phyloP scores from a whole-genome alignment of 106 monocot genomes.

The Agapanthus africanus region DNA sequence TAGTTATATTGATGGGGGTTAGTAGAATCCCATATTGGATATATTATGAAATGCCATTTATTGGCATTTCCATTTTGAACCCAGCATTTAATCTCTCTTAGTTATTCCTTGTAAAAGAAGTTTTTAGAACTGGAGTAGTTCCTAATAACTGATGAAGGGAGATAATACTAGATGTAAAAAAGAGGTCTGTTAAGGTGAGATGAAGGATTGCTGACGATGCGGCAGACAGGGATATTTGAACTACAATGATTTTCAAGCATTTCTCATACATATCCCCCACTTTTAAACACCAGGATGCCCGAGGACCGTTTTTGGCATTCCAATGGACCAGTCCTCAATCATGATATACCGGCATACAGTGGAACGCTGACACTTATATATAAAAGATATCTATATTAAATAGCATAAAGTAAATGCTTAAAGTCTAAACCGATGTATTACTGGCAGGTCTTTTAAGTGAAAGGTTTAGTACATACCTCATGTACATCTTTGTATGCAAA shows the following conservation, averaged over 20 bases:
- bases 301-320: neutral
- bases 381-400: neutral
- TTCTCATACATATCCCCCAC: neutral
- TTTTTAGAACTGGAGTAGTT: neutral
- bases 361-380: neutral
- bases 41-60: neutral
- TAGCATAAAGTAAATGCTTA: neutral
- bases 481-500: no score
- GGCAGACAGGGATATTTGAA: neutral
- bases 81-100: neutral
- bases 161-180: neutral
- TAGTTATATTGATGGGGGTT: constrained; percentile 2
- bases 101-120: neutral
- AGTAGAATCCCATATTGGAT: neutral
- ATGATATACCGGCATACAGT: neutral
- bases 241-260: neutral
- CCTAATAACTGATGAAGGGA: neutral
- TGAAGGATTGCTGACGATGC: no score
- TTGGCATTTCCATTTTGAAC: neutral
- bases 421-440: neutral
- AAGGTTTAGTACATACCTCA: no score
- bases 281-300: no score
- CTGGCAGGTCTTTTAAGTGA: no score
- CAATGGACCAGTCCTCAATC: neutral
- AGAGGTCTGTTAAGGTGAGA: neutral